Evolutionary conservation across 2,329 filamentous ascomycete genomes (phyloP), one percentile per base, ranked within the genome.

Genomic region (Nannizziopsis arthrosporioides): DNA sequence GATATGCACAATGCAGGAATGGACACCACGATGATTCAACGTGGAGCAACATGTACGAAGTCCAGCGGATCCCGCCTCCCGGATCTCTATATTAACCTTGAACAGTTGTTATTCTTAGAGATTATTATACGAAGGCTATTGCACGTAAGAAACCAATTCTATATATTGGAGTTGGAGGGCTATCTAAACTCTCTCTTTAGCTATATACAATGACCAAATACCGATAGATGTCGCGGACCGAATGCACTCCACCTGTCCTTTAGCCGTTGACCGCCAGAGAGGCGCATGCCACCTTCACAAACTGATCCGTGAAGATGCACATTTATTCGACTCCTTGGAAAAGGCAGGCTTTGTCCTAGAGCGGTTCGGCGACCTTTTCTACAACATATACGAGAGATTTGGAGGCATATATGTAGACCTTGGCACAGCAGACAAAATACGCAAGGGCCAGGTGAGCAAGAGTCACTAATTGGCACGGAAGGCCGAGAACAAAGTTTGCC

Each of bases 331-430:
- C 42, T 66, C 62, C 1, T 61, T 73, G 5, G 61, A 66, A 45
- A 55, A 55, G 2, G 69, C 61, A 0, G 70, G 71, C 1, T 73
- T 73, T 55, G 59, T 57, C 15, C 42, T 68, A 5, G 68, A 72
- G 47, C 52, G 68, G 45, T 55, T 62, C 57, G 57, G 57, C 48
- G 57, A 68, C 59, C 54, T 66, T 17, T 58, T 61, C 42, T 59
- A 56, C 32, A 64, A 68, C 46, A 60, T 73, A 27, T 65, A 61
- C 49, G 64, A 69, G 42, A 63, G 68, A 1, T 61, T 65, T 27
- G 71, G 71, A 3, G 69, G 71, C 0, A 70, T 73, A 54, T 73
- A 73, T 51, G 65, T 73, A 42, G 70, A 74, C 48, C 66, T 71
- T 18, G 71, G 71, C 1, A 63, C 62, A 2, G 68, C 62, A 0